Percentiles rank a stretch among this genome's conserved stretches.
Evolutionary conservation across 164 flowering plant species (phyloP).

Genomic region (Vitis riparia): DNA sequence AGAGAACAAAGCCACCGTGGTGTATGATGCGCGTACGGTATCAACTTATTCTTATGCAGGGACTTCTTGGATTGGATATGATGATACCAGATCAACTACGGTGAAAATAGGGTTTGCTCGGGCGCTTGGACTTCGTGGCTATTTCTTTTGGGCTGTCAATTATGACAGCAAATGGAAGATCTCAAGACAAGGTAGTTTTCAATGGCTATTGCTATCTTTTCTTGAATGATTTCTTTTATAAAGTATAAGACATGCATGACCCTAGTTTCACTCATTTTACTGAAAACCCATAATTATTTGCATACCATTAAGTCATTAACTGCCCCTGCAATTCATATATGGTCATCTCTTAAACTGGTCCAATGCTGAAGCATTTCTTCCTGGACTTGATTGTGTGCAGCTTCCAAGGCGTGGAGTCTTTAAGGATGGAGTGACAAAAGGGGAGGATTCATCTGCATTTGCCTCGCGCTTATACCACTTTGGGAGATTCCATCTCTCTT

Average conservation of each 20-base stretch:
- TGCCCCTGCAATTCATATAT: too few species aligned
- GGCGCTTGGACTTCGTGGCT: constrained; percentile 46
- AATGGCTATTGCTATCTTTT: too few species aligned
- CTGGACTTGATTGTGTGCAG: constrained; percentile 5
- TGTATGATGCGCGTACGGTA: constrained; percentile 35
- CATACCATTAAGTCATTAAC: too few species aligned
- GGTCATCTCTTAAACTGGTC: too few species aligned
- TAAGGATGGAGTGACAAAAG: background rate
- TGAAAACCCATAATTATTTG: too few species aligned
- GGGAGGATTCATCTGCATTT: too few species aligned
- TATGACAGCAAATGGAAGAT: constrained; percentile 45
- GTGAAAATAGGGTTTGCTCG: constrained; percentile 43
- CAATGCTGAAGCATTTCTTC: too few species aligned
- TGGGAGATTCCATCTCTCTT: too few species aligned
- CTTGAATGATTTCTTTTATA: too few species aligned
- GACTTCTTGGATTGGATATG: constrained; percentile 50
- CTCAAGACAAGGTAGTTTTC: constrained; percentile 36
- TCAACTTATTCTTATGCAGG: constrained; percentile 44
- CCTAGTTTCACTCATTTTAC: too few species aligned
- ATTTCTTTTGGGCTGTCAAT: constrained; percentile 58
- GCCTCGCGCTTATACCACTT: too few species aligned
- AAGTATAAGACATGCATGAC: too few species aligned
- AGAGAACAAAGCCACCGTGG: constrained; percentile 33
- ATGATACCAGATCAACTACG: constrained; percentile 26
- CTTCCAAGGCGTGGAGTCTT: constrained; percentile 12